A percentile compares a stretch with the other conserved stretches of the same genome.
Evolutionary conservation across 140 eudicot genomes (phyloP).

Genomic region (Cichorium intybus): DNA sequence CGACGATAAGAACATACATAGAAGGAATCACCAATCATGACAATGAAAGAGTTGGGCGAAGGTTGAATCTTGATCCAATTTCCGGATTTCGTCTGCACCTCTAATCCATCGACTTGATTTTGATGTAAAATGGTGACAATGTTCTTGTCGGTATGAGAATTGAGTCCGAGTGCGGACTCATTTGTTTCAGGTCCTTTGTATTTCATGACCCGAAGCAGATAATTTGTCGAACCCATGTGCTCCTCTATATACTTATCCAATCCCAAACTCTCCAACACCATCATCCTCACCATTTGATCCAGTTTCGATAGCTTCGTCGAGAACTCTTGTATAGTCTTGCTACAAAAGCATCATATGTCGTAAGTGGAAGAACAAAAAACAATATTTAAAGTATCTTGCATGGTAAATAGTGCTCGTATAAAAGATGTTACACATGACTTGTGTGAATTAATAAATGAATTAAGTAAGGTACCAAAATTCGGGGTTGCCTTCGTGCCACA

Average conservation of each 20-base stretch:
- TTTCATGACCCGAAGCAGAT: slow-evolving; percentile 64
- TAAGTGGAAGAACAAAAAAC: background rate
- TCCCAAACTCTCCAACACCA: slow-evolving; percentile 70
- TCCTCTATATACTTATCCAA: slow-evolving; percentile 42
- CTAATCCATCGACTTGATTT: slow-evolving; percentile 65
- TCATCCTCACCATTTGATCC: slow-evolving; percentile 44
- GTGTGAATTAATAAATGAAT: background rate
- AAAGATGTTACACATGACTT: background rate
- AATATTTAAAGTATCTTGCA: background rate
- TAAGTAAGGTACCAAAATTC: slow-evolving; percentile 15
- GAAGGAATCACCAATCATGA: slow-evolving; percentile 58
- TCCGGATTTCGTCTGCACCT: slow-evolving; percentile 51
- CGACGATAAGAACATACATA: slow-evolving; percentile 13
- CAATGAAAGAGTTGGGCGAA: slow-evolving; percentile 50
- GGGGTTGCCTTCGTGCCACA: slow-evolving; percentile 34
- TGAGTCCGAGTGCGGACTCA: slow-evolving; percentile 51
- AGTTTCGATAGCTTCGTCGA: slow-evolving; percentile 39
- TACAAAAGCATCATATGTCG: slow-evolving; percentile 8
- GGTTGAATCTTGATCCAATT: slow-evolving; percentile 46
- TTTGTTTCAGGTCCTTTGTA: slow-evolving; percentile 52
- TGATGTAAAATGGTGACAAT: slow-evolving; percentile 62
- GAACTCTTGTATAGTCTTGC: slow-evolving; percentile 34
- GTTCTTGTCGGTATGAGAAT: slow-evolving; percentile 70
- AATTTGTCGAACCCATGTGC: slow-evolving; percentile 47
- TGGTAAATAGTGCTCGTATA: background rate